Evolutionary conservation across 352 stramenopile species (phyloP).

Genomic region (Phytophthora colocasiae): DNA sequence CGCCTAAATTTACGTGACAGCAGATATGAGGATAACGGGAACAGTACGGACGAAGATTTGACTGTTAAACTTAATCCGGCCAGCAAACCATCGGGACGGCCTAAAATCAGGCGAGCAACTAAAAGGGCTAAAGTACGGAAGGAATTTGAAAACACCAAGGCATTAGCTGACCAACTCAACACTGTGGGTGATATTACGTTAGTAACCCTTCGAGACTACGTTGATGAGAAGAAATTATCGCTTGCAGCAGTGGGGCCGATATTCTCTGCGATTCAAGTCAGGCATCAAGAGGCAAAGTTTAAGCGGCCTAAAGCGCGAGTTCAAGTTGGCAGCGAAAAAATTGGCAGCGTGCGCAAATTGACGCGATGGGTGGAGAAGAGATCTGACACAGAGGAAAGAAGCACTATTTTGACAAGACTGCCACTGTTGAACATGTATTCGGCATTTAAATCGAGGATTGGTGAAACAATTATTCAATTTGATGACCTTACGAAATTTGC

Average conservation of each 20-base stretch:
- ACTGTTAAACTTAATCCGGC: neutral
- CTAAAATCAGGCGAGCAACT: neutral
- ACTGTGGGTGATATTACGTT: neutral
- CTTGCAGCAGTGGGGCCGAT: slow-evolving; percentile 2
- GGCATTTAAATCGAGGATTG: slow-evolving; percentile 3
- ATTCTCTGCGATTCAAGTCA: neutral
- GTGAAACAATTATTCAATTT: slow-evolving; percentile 15
- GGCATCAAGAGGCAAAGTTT: neutral
- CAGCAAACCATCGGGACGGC: neutral
- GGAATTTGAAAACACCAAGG: slow-evolving; percentile 10
- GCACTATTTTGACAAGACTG: neutral
- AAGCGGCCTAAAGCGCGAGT: slow-evolving; percentile 3
- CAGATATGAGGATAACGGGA: neutral
- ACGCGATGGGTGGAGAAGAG: too few species aligned
- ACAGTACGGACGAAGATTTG: neutral
- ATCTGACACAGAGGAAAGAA: neutral
- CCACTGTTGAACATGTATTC: slow-evolving; percentile 9
- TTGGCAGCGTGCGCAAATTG: neutral
- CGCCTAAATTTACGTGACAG: too few species aligned
- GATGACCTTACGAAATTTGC: slow-evolving; percentile 10
- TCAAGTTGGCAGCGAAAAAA: neutral
- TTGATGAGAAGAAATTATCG: slow-evolving; percentile 4
- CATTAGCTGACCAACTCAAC: too few species aligned
- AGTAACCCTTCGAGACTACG: neutral
- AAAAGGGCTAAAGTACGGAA: slow-evolving; percentile 10